Evolutionary conservation across 768 basidiomycete genomes (phyloP).

Genomic region (Mycena polygramma): DNA sequence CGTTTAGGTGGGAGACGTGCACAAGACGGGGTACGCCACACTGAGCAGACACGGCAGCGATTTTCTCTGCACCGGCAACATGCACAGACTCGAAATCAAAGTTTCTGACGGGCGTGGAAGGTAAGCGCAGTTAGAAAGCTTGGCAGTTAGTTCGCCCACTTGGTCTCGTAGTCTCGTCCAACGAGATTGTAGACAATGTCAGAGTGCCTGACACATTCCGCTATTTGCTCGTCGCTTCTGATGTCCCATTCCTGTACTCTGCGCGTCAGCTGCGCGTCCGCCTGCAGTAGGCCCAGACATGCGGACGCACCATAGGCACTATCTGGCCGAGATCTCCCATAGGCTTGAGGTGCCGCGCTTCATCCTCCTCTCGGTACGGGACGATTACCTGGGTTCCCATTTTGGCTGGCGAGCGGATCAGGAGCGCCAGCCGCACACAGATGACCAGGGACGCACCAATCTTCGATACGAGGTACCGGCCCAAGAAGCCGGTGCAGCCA

Average conservation of each 20-base stretch:
- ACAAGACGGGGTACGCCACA: slow-evolving; percentile 87
- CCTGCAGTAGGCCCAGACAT: neutral
- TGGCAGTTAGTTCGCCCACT: slow-evolving; percentile 63
- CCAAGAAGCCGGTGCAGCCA: slow-evolving; percentile 96
- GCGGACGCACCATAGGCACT: slow-evolving; percentile 84
- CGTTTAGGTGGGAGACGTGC: slow-evolving; percentile 97
- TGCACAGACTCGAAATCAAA: slow-evolving; percentile 88
- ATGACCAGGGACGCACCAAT: slow-evolving; percentile 67
- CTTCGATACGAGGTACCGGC: slow-evolving; percentile 93
- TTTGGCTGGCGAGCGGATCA: slow-evolving; percentile 68
- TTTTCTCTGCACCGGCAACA: slow-evolving; percentile 83
- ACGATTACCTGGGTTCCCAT: slow-evolving; percentile 93
- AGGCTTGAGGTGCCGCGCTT: slow-evolving; percentile 88
- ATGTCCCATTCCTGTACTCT: slow-evolving; percentile 91
- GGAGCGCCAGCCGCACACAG: slow-evolving; percentile 12
- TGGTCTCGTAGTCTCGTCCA: slow-evolving; percentile 95
- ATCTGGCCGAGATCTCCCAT: slow-evolving; percentile 98
- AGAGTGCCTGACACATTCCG: slow-evolving; percentile 93
- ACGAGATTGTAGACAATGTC: slow-evolving; percentile 97
- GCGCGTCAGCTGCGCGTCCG: slow-evolving; percentile 18
- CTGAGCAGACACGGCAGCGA: slow-evolving; percentile 85
- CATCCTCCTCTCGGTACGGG: slow-evolving; percentile 96
- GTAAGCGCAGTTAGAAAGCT: slow-evolving; percentile 25
- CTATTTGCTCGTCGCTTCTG: slow-evolving; percentile 90
- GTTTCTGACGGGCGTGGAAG: slow-evolving; percentile 69